A percentile compares a stretch with the other conserved stretches of the same genome.
phyloP scores from a whole-genome alignment of 78 protist species.

The Dictyostelium firmibasis region DNA sequence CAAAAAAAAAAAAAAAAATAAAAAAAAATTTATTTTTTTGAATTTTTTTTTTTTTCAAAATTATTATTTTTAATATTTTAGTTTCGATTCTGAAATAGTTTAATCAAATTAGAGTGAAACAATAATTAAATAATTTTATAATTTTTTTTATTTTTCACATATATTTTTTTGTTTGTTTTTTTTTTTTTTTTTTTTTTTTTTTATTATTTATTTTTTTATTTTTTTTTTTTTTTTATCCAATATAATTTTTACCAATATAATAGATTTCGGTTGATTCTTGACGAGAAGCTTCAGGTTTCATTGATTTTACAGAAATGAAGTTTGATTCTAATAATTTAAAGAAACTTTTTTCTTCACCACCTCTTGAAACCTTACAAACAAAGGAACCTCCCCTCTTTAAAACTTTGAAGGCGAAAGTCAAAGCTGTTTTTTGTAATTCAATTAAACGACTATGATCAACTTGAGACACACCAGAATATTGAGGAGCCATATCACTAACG shows the following conservation, averaged over 20 bases:
- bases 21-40: too few species aligned
- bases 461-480: constrained; percentile 3
- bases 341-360: constrained; percentile 39
- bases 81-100: too few species aligned
- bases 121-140: too few species aligned
- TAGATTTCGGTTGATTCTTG: constrained; percentile 62
- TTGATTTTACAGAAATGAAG: constrained; percentile 35
- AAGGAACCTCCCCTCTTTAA: constrained; percentile 46
- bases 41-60: too few species aligned
- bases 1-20: too few species aligned
- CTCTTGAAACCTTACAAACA: constrained; percentile 51
- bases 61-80: too few species aligned
- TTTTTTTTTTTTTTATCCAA: neutral
- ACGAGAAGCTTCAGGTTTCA: constrained; percentile 74
- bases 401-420: neutral
- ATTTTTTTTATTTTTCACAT: neutral
- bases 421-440: neutral
- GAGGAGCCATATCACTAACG: constrained; percentile 68
- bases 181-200: neutral
- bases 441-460: constrained; percentile 57
- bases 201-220: neutral
- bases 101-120: too few species aligned
- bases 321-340: constrained; percentile 1
- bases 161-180: neutral
- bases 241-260: constrained; percentile 32